Evolutionary conservation across 352 stramenopile genomes (phyloP).

Genomic region (Detonula confervacea): DNA sequence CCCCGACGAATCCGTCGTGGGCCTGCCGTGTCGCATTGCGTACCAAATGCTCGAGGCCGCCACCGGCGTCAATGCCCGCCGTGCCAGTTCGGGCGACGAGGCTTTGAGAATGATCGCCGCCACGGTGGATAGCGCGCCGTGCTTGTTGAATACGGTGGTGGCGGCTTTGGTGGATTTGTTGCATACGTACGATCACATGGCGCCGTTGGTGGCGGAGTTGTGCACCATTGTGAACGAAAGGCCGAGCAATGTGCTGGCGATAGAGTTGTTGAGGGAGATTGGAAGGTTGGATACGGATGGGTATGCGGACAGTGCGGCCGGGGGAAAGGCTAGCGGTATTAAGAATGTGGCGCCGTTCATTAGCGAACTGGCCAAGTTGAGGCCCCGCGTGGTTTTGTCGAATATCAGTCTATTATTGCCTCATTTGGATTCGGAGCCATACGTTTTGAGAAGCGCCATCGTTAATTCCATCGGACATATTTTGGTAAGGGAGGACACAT

Average conservation of each 20-base stretch:
- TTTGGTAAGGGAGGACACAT: conserved; percentile 57
- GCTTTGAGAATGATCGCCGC: conserved; percentile 74
- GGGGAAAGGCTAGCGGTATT: conserved; percentile 73
- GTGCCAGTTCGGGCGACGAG: conserved; percentile 59
- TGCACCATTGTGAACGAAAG: conserved; percentile 64
- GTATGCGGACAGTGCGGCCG: conserved; percentile 29
- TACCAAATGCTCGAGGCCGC: conserved; percentile 83
- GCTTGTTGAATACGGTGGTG: conserved; percentile 67
- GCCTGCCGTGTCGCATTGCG: conserved; percentile 74
- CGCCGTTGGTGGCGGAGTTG: conserved; percentile 70
- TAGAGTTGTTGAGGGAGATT: conserved; percentile 76
- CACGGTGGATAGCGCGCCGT: conserved; percentile 59
- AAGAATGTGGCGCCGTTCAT: conserved; percentile 83
- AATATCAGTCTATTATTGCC: conserved; percentile 75
- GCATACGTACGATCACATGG: conserved; percentile 82
- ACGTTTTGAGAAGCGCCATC: conserved; percentile 78
- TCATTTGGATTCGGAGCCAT: conserved; percentile 75
- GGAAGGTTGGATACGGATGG: conserved; percentile 65
- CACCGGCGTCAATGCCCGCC: conserved; percentile 61
- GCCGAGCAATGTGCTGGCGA: conserved; percentile 59
- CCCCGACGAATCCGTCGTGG: conserved; percentile 70
- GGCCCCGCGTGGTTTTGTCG: conserved; percentile 63
- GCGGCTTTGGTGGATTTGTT: conserved; percentile 82
- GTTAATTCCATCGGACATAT: conserved; percentile 73
- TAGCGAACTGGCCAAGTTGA: conserved; percentile 60